phyloP scores from a whole-genome alignment of 441 rosid species.

The Pelargonium australe region DNA sequence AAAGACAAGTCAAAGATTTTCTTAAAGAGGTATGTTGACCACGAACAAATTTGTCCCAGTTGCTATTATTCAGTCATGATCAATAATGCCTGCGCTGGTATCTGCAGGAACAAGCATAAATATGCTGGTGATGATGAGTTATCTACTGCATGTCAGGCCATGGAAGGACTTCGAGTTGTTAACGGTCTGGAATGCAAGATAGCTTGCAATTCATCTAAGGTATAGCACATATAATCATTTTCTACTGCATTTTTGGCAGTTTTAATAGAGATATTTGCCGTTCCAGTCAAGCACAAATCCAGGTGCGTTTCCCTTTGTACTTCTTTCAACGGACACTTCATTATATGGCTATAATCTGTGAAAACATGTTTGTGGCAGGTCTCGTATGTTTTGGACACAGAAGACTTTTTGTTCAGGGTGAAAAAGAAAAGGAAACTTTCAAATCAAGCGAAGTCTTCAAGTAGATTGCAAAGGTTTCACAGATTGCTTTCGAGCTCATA shows the following conservation, averaged over 20 bases:
- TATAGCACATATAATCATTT: constrained; percentile 16
- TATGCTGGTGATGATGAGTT: constrained; percentile 36
- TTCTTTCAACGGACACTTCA: too few relatives aligned
- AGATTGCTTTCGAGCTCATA: constrained; percentile 45
- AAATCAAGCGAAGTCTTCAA: constrained; percentile 18
- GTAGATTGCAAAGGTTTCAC: constrained; percentile 47
- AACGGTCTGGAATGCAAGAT: constrained; percentile 93
- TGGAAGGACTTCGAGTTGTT: constrained; percentile 48
- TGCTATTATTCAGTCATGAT: constrained; percentile 14
- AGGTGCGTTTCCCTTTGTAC: neutral
- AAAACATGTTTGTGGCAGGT: constrained; percentile 43
- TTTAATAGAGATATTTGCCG: neutral
- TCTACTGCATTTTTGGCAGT: too few relatives aligned
- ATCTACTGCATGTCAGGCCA: constrained; percentile 24
- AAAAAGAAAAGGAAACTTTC: constrained; percentile 30
- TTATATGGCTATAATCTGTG: constrained; percentile 1
- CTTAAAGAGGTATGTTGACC: constrained; percentile 51
- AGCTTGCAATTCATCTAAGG: constrained; percentile 89
- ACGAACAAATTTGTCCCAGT: constrained; percentile 15
- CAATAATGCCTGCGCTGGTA: constrained; percentile 16
- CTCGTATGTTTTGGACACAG: constrained; percentile 87
- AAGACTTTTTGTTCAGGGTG: constrained; percentile 61
- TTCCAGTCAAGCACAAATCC: neutral
- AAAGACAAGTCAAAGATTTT: constrained; percentile 60
- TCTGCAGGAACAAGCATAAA: constrained; percentile 60